These are phyloP conservation scores for Proliferodiscus dingleyae DNA, from an alignment of 2,329 filamentous ascomycete genomes.

Conservation along the genomic window DNA sequence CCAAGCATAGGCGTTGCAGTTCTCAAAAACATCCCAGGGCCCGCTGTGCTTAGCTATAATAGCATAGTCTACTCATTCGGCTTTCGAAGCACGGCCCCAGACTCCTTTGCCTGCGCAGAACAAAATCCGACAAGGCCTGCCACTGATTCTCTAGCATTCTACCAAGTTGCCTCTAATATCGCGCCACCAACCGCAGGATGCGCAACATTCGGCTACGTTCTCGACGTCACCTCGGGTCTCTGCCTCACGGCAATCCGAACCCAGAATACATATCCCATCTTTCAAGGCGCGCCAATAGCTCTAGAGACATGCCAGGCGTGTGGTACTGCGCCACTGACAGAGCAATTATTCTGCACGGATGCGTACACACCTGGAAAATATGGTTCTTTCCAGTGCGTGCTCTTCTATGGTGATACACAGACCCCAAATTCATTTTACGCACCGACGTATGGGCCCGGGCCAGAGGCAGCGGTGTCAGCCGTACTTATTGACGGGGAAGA, in stretches of 20 bases:
- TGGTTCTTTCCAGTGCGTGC: background rate
- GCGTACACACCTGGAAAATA: background rate
- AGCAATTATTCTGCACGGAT: background rate
- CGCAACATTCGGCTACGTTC: background rate
- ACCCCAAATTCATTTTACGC: background rate
- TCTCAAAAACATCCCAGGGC: background rate
- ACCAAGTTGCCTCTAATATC: background rate
- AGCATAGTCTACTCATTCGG: background rate
- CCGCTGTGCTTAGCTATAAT: background rate
- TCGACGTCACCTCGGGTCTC: background rate
- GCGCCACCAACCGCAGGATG: background rate
- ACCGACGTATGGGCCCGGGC: background rate
- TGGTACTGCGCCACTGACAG: background rate
- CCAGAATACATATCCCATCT: background rate
- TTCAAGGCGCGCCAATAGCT: background rate
- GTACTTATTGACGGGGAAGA: background rate
- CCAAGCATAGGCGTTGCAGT: background rate
- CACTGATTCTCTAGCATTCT: background rate
- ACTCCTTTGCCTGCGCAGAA: background rate
- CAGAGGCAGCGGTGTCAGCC: background rate
- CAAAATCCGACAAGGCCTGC: background rate
- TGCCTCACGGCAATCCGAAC: background rate
- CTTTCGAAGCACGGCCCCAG: background rate
- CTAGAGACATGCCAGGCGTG: background rate
- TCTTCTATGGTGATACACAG: background rate